These are phyloP conservation scores for Xylaria sp. DNA, from an alignment of 2,329 filamentous ascomycete species.

Conservation along the genomic window DNA sequence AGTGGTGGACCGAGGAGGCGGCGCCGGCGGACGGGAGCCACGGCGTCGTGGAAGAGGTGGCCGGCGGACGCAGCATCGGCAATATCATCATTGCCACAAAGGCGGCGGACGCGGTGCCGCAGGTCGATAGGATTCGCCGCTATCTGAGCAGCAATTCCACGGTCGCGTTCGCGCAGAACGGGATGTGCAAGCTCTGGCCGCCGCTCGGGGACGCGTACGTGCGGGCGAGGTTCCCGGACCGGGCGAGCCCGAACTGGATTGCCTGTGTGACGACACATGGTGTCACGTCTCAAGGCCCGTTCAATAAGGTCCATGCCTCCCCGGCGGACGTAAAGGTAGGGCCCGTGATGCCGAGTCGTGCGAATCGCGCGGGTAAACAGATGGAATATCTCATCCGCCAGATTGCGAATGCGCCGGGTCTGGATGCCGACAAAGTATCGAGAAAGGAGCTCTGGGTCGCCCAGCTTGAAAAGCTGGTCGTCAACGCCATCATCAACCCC, in stretches of 20 bases:
- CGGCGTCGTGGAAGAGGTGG: conserved; percentile 54
- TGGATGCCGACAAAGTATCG: conserved; percentile 56
- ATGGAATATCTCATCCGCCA: conserved; percentile 55
- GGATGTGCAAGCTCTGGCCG: conserved; percentile 77
- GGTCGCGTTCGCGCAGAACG: conserved; percentile 88
- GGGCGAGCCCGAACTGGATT: conserved; percentile 73
- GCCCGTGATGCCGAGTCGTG: conserved; percentile 53
- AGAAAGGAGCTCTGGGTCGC: conserved; percentile 61
- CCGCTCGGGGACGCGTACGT: conserved; percentile 60
- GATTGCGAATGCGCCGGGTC: conserved; percentile 56
- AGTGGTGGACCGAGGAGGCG: conserved; percentile 64
- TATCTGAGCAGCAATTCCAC: conserved; percentile 74
- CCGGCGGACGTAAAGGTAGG: conserved; percentile 62
- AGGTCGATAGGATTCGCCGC: conserved; percentile 66
- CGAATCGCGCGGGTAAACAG: conserved; percentile 6
- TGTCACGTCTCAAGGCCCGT: conserved; percentile 62
- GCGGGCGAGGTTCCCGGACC: conserved; percentile 52
- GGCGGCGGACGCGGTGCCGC: conserved; percentile 72
- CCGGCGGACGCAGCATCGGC: conserved; percentile 61
- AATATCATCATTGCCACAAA: conserved; percentile 86
- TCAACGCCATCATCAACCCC: conserved; percentile 86
- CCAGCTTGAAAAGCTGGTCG: conserved; percentile 88
- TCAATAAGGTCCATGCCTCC: conserved; percentile 64
- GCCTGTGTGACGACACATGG: conserved; percentile 72
- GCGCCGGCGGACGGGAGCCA: conserved; percentile 52